Evolutionary conservation across 2,329 filamentous ascomycete genomes (phyloP).

Genomic region (Plectosphaerella plurivora): DNA sequence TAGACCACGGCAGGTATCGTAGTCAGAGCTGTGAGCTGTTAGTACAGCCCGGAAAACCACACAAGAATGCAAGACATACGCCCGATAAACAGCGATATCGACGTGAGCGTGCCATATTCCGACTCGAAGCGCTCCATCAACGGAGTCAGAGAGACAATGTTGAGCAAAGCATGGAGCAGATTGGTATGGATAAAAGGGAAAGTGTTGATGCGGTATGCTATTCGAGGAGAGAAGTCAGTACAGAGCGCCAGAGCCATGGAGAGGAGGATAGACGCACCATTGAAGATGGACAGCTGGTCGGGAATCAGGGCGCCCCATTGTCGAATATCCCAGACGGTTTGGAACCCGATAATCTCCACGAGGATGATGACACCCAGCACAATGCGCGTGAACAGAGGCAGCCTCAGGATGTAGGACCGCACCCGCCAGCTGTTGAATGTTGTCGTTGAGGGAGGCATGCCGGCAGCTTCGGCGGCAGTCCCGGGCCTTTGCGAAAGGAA

Average conservation of each 20-base stretch:
- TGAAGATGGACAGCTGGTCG: constrained; percentile 56
- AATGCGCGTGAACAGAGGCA: constrained; percentile 82
- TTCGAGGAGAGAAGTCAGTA: background rate
- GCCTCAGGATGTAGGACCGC: constrained; percentile 74
- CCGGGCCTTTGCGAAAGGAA: too few relatives aligned
- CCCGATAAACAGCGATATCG: constrained; percentile 83
- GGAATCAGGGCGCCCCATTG: constrained; percentile 79
- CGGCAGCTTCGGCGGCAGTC: constrained; percentile 28
- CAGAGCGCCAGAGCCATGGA: background rate
- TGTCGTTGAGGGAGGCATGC: constrained; percentile 15
- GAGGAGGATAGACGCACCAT: background rate
- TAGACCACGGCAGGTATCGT: constrained; percentile 82
- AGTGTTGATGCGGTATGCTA: constrained; percentile 90
- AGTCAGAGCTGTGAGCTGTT: constrained; percentile 56
- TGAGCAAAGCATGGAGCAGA: constrained; percentile 75
- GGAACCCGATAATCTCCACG: constrained; percentile 62
- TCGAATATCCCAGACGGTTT: constrained; percentile 66
- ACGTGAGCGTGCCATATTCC: constrained; percentile 85
- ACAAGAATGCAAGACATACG: constrained; percentile 55
- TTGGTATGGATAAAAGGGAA: constrained; percentile 83
- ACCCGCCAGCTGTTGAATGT: constrained; percentile 66
- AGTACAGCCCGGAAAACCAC: constrained; percentile 10
- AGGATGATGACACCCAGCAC: constrained; percentile 55
- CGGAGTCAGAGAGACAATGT: constrained; percentile 77
- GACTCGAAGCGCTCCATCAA: constrained; percentile 89